Conservation (phyloP, 2,329 filamentous ascomycete genomes). For the Alternaria atra region DNA sequence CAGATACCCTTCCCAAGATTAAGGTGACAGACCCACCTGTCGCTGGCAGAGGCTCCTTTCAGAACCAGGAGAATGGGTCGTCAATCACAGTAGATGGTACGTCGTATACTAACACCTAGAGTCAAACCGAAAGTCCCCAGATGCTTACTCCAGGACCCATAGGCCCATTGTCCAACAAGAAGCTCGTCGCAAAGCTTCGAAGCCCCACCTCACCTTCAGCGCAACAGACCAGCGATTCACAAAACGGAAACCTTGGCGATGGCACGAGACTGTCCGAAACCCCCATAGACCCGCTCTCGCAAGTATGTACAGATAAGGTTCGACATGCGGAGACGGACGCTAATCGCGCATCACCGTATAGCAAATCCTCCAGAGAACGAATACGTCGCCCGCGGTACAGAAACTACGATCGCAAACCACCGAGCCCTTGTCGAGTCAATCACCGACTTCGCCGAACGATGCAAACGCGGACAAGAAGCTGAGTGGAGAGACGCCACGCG, state of each 20-base stretch:
- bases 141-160: slow-evolving; percentile 28
- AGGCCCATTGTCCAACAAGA: slow-evolving; percentile 40
- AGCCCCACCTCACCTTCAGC: slow-evolving; percentile 33
- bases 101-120: slow-evolving; percentile 9
- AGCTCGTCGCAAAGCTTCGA: slow-evolving; percentile 38
- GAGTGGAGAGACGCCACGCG: slow-evolving; percentile 35
- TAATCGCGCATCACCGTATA: slow-evolving; percentile 35
- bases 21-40: slow-evolving; percentile 55
- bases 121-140: background rate
- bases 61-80: slow-evolving; percentile 38
- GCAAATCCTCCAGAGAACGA: slow-evolving; percentile 71
- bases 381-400: slow-evolving; percentile 67
- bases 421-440: slow-evolving; percentile 42
- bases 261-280: slow-evolving; percentile 41
- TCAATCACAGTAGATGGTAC: slow-evolving; percentile 39
- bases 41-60: slow-evolving; percentile 40
- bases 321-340: slow-evolving; percentile 12
- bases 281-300: slow-evolving; percentile 72
- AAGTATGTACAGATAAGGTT: slow-evolving; percentile 60
- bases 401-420: slow-evolving; percentile 62
- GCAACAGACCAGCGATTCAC: slow-evolving; percentile 27
- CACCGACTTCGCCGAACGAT: slow-evolving; percentile 57
- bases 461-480: slow-evolving; percentile 55
- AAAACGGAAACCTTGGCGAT: slow-evolving; percentile 30
- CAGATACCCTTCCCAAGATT: slow-evolving; percentile 54